Percentiles rank a stretch among this genome's conserved stretches.
These are phyloP conservation scores for Aurinia saxatilis DNA, from an alignment of 345 rosid species.

Conservation along the genomic window DNA sequence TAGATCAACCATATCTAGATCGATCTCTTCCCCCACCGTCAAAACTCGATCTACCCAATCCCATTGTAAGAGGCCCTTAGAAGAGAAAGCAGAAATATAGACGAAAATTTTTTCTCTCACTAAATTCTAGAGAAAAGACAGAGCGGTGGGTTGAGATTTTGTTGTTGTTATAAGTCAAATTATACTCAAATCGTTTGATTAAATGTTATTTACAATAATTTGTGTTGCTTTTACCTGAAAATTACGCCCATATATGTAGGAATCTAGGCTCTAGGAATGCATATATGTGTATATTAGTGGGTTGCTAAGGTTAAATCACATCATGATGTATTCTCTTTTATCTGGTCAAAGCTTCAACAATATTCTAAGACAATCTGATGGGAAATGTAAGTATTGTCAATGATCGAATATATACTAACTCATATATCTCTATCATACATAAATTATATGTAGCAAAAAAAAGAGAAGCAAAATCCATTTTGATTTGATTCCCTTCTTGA, in stretches of 20 bases:
- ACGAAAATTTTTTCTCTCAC: too few relatives aligned
- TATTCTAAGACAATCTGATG: constrained; percentile 8
- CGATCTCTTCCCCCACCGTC: too few relatives aligned
- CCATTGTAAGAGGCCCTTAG: too few relatives aligned
- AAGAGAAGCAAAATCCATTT: constrained; percentile 7
- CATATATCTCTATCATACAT: constrained; percentile 1
- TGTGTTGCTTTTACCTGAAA: constrained; percentile 3
- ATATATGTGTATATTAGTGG: constrained; percentile 8
- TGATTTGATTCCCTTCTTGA: background rate
- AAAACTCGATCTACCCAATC: too few relatives aligned
- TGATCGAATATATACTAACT: constrained; percentile 7
- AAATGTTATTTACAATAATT: background rate
- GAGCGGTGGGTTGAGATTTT: too few relatives aligned
- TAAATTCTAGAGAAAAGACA: too few relatives aligned
- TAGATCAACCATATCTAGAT: too few relatives aligned
- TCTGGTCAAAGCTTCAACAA: constrained; percentile 13
- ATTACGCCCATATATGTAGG: background rate
- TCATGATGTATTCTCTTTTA: constrained; percentile 12
- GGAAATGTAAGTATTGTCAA: background rate
- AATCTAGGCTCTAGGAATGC: background rate
- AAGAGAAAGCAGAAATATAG: too few relatives aligned
- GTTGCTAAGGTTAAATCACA: constrained; percentile 16
- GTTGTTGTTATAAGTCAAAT: too few relatives aligned
- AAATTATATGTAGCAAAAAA: background rate
- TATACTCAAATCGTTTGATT: too few relatives aligned